Evolutionary conservation across 768 basidiomycete genomes (phyloP), one percentile per base, ranked within the genome.

Genomic region (Mycena haematopus): DNA sequence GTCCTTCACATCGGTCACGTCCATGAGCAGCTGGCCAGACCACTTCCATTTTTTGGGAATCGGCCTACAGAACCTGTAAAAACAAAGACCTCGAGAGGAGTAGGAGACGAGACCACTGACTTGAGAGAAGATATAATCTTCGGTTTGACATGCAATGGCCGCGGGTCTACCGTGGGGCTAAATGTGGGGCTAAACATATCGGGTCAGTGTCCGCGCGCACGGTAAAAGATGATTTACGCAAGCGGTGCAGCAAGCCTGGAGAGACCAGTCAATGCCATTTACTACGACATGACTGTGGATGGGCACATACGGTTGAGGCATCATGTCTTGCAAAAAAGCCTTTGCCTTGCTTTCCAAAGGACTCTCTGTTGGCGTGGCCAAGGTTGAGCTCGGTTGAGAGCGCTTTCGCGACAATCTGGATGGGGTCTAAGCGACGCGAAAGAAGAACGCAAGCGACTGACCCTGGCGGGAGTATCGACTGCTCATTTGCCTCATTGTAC

Each of bases 41-140:
- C 90, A 91, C 65, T 79, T 85, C 84, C 84, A 91, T 56, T 83
- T 83, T 69, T 85, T 86, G 22, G 77, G 77, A 42, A 86, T 83
- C 65, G 44, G 44, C 44, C 88, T 89, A 31, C 14, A 40, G 36
- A 24, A 42, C 6, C 31, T 27, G 33, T 35, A 19, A 57, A 49
- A 57, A n/a, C 1, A 6, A 24, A 46, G 14, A 33, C 6, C 14
- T 51, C 11, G n/a, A 33, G 29, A 33, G 24, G 11, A 29, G 45
- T n/a, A 6, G 44, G 42, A n/a, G n/a, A 8, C 17, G 38, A 15
- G 17, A 35, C 9, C 22, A 50, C 57, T 27, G 46, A 58, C 62
- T 25, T 57, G 1, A 36, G 14, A 11, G 59, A 60, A 47, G 35
- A 54, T 11, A 24, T 55, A 44, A 61, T 64, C 57, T 69, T 64